Evolutionary conservation across 2,329 filamentous ascomycete genomes (phyloP).

Genomic region (Teratosphaeria pseudoeucalypti): DNA sequence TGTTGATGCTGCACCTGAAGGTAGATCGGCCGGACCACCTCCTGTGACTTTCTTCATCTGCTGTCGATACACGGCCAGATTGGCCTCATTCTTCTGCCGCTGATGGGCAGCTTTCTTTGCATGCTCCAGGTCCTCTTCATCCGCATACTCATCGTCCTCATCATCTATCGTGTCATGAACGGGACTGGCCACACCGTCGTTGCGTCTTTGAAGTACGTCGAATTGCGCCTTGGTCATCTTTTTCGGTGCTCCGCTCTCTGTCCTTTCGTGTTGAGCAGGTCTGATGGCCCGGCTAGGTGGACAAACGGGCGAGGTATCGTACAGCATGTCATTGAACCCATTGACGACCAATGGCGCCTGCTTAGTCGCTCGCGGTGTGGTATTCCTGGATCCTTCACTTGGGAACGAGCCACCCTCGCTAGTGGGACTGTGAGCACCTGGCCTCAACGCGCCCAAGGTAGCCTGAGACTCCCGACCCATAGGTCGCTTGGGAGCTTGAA

Average conservation of each 20-base stretch:
- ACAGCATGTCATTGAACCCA: slow-evolving; percentile 17
- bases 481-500: slow-evolving; percentile 1
- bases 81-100: slow-evolving; percentile 77
- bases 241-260: slow-evolving; percentile 37
- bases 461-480: slow-evolving; percentile 6
- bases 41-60: slow-evolving; percentile 96
- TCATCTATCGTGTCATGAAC: background rate
- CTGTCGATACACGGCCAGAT: slow-evolving; percentile 80
- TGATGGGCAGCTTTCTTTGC: slow-evolving; percentile 63
- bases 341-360: slow-evolving; percentile 7
- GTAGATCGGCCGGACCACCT: slow-evolving; percentile 45
- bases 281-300: slow-evolving; percentile 23
- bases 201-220: slow-evolving; percentile 51
- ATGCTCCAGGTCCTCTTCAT: slow-evolving; percentile 70
- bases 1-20: slow-evolving; percentile 24
- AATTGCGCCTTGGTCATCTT: slow-evolving; percentile 88
- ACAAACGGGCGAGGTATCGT: slow-evolving; percentile 24
- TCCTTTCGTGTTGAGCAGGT: slow-evolving; percentile 13
- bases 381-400: slow-evolving; percentile 11
- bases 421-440: slow-evolving; percentile 13
- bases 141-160: slow-evolving; percentile 50
- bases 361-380: slow-evolving; percentile 14
- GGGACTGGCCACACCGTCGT: slow-evolving; percentile 23
- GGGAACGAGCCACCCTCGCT: slow-evolving; percentile 14
- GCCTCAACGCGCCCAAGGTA: slow-evolving; percentile 7